Base-by-base conservation (phyloP, 2,329 filamentous ascomycete species). In the Westerdykella aurantiaca region DNA sequence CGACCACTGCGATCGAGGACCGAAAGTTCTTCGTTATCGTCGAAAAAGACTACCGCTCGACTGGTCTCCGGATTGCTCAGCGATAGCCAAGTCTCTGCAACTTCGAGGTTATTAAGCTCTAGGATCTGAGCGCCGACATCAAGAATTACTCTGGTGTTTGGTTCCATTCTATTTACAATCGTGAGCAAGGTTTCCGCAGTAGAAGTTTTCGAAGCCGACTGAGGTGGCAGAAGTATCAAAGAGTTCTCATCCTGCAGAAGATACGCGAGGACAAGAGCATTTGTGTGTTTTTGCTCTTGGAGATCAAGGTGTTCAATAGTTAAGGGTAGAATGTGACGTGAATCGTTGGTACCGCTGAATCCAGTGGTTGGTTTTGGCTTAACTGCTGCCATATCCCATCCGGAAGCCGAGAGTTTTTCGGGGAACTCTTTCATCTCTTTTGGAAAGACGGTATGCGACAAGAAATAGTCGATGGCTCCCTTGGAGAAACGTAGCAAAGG, bases 261-360 rank as follows among this genome's bases (percentile, higher is more conserved):
- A 45, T 82, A 81, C 0, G 69, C 74, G 0, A 85, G 60, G 0
- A 86, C 82, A 37, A 82, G 74, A 0, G 81, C 81, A 44, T 82
- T 85, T 0, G 81, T 85, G 38, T 83, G 78, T 0, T 64, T 54
- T 0, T 85, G 69, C 0, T 69, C 61, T 0, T 70, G 64, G 0
- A 88, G 69, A 46, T 88, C 82, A 0, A 77, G 63, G 41, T 87
- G 82, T 16, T 68, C 60, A 16, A 87, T 79, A 0, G 72, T 80
- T n/a, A 80, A 59, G 0, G 84, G 84, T 0, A 87, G 62, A 29
- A 84, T 69, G 0, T 64, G 67, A 31, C 75, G 71, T 16, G 77
- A 80, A 55, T 88, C 84, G 37, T 85, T 87, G 0, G 85, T 88
- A 0, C 84, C 84, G 6, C 80, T 84, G 57, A 89, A 88, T 0